Evolutionary conservation across 1,139 yeast genomes (phyloP).

Genomic region (Pichia sp.): DNA sequence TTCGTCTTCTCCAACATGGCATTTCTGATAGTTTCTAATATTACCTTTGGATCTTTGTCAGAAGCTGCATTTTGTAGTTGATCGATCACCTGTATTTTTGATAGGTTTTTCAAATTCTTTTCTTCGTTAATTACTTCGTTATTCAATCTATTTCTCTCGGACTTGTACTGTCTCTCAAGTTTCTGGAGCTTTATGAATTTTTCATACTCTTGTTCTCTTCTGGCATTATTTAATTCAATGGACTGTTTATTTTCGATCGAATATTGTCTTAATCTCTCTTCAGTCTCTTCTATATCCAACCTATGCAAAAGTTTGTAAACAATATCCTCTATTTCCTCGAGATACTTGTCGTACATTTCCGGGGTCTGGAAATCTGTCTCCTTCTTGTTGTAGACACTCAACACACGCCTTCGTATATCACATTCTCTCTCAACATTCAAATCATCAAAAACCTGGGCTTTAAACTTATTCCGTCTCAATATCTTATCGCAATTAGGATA

Average conservation of each 20-base stretch:
- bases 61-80: slow-evolving; percentile 56
- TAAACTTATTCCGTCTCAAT: slow-evolving; percentile 81
- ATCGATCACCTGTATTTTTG: slow-evolving; percentile 64
- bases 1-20: slow-evolving; percentile 65
- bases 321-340: slow-evolving; percentile 79
- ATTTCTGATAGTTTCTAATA: slow-evolving; percentile 51
- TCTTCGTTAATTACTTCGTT: slow-evolving; percentile 41
- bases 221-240: slow-evolving; percentile 69
- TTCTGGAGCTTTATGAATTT: slow-evolving; percentile 57
- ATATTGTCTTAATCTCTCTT: slow-evolving; percentile 61
- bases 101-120: slow-evolving; percentile 45
- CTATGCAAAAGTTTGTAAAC: slow-evolving; percentile 73
- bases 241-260: slow-evolving; percentile 73
- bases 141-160: slow-evolving; percentile 58
- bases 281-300: slow-evolving; percentile 69
- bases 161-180: slow-evolving; percentile 64
- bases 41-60: slow-evolving; percentile 43
- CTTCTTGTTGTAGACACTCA: slow-evolving; percentile 74
- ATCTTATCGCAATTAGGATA: slow-evolving; percentile 88
- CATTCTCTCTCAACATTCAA: slow-evolving; percentile 85
- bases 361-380: slow-evolving; percentile 64
- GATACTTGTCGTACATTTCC: slow-evolving; percentile 64
- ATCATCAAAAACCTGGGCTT: slow-evolving; percentile 89
- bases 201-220: slow-evolving; percentile 64
- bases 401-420: slow-evolving; percentile 78